Conservation (phyloP, 495 filamentous ascomycete species). For the Lophiotrema nucula region DNA sequence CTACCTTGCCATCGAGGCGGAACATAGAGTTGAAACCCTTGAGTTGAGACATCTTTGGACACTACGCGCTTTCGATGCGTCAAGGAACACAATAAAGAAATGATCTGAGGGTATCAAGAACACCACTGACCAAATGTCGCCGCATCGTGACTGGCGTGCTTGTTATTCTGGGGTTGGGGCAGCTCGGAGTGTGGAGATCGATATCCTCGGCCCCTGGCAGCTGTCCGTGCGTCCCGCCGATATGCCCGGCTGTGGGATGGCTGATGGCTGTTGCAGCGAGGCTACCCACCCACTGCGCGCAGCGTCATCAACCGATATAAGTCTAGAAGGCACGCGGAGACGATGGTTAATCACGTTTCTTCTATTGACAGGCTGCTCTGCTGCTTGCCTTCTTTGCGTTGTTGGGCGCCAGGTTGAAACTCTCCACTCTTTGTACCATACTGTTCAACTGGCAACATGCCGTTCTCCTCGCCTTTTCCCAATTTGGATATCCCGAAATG, state of each 20-base stretch:
- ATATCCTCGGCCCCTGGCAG: constrained; percentile 27
- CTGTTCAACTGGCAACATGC: constrained; percentile 39
- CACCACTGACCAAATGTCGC: background rate
- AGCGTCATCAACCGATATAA: constrained; percentile 10
- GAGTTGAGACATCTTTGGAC: constrained; percentile 40
- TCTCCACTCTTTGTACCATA: background rate
- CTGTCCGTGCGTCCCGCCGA: constrained; percentile 1
- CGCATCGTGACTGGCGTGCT: constrained; percentile 6
- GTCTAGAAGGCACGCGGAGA: background rate
- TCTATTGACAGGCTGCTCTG: constrained; percentile 2
- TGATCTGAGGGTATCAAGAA: too few species aligned
- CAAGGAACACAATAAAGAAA: background rate
- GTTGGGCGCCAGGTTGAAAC: background rate
- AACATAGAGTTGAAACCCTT: constrained; percentile 40
- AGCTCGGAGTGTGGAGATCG: constrained; percentile 31
- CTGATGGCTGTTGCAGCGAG: too few species aligned
- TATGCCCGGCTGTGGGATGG: constrained; percentile 17
- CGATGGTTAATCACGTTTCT: constrained; percentile 4
- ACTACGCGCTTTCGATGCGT: background rate
- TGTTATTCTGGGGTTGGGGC: constrained; percentile 7
- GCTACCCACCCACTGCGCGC: too few species aligned
- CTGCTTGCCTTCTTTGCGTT: background rate
- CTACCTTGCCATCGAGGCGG: constrained; percentile 47
- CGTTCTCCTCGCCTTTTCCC: constrained; percentile 39
- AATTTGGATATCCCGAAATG: constrained; percentile 44